phyloP scores from a whole-genome alignment of 345 rosid genomes.

The Erodium maritimum region DNA sequence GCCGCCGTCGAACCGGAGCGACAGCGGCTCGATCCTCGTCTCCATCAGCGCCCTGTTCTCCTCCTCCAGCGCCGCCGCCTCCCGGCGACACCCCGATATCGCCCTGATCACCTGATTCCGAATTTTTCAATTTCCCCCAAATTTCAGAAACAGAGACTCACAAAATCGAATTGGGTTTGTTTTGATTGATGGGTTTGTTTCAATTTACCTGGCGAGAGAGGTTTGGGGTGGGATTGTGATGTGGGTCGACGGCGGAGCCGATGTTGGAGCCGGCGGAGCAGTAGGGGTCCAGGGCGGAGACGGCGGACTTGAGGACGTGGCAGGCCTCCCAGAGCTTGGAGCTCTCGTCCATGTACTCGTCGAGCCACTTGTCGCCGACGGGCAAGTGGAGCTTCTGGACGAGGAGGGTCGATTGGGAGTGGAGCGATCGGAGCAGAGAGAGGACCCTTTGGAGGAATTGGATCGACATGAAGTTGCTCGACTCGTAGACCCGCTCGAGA shows the following conservation, averaged over 20 bases:
- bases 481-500: slow-evolving; percentile 60
- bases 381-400: slow-evolving; percentile 89
- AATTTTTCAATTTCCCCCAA: too few relatives aligned
- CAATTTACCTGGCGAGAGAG: slow-evolving; percentile 50
- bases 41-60: slow-evolving; percentile 73
- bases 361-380: slow-evolving; percentile 94
- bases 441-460: slow-evolving; percentile 72
- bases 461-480: slow-evolving; percentile 64
- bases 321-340: slow-evolving; percentile 93
- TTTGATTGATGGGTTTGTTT: too few relatives aligned
- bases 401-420: slow-evolving; percentile 61
- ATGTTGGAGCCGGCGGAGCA: slow-evolving; percentile 58
- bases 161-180: too few relatives aligned
- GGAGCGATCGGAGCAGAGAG: slow-evolving; percentile 64
- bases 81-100: slow-evolving; percentile 62
- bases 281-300: slow-evolving; percentile 62
- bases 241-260: slow-evolving; percentile 47
- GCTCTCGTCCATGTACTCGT: slow-evolving; percentile 98
- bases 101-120: slow-evolving; percentile 29
- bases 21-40: slow-evolving; percentile 51
- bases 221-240: slow-evolving; percentile 52
- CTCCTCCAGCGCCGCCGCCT: slow-evolving; percentile 67
- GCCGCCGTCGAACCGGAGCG: slow-evolving; percentile 46
- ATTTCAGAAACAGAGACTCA: too few relatives aligned
- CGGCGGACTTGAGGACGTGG: slow-evolving; percentile 72